phyloP scores from a whole-genome alignment of 345 rosid species.

The Linum tenue region DNA sequence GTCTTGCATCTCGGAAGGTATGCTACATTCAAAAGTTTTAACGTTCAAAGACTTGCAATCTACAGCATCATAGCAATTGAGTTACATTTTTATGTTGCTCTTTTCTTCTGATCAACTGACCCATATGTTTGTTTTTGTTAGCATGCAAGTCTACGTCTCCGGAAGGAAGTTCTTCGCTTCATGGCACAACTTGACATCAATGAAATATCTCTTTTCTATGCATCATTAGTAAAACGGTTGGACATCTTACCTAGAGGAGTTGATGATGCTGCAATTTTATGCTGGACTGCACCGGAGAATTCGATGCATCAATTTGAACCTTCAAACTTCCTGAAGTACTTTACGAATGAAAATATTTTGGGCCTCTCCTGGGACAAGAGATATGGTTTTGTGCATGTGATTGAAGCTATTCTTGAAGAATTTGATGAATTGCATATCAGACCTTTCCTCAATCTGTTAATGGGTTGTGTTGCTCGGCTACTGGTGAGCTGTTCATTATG shows the following conservation, averaged over 20 bases:
- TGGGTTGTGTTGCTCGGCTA: conserved; percentile 79
- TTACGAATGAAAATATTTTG: conserved; percentile 45
- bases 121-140: conserved; percentile 22
- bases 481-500: conserved; percentile 42
- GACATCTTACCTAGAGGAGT: conserved; percentile 40
- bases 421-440: conserved; percentile 62
- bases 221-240: conserved; percentile 72
- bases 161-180: conserved; percentile 78
- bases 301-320: conserved; percentile 39
- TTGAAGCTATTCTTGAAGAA: conserved; percentile 60
- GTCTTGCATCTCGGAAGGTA: conserved; percentile 81
- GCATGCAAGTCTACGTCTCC: conserved; percentile 67
- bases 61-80: neutral
- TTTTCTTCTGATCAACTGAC: neutral
- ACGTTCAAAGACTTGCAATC: neutral
- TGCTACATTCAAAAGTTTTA: neutral
- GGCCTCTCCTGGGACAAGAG: conserved; percentile 62
- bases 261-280: conserved; percentile 26
- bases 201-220: conserved; percentile 70
- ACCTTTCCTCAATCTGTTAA: conserved; percentile 70
- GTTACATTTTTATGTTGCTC: neutral
- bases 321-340: conserved; percentile 38
- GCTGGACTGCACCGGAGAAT: conserved; percentile 31
- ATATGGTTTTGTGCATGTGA: conserved; percentile 76
- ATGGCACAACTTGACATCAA: conserved; percentile 58